These are phyloP conservation scores for Climacium dendroides DNA, from an alignment of 225 moss, liverwort and hornwort genomes.

Conservation along the genomic window DNA sequence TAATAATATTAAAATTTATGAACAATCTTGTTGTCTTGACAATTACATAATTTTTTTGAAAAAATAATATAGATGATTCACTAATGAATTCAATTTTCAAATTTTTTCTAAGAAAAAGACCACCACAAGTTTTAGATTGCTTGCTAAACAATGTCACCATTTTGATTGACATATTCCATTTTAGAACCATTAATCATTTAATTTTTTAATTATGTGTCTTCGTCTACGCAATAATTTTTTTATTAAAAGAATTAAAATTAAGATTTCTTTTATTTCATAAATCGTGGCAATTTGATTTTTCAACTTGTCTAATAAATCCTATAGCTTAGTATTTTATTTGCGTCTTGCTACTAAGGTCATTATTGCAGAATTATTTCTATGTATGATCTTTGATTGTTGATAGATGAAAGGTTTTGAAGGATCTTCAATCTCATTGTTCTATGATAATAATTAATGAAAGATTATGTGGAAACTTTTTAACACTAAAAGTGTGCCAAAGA, in stretches of 20 bases:
- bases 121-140: background rate
- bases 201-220: background rate
- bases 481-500: background rate
- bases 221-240: rapidly evolving
- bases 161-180: too few species aligned
- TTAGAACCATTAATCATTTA: background rate
- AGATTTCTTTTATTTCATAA: background rate
- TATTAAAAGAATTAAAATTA: background rate
- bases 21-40: background rate
- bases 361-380: background rate
- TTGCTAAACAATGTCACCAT: background rate
- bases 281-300: rapidly evolving
- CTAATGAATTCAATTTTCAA: rapidly evolving
- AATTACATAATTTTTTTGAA: background rate
- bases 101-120: too few species aligned
- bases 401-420: background rate
- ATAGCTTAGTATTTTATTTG: rapidly evolving
- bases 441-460: background rate
- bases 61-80: background rate
- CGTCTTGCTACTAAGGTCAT: rapidly evolving
- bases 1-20: background rate
- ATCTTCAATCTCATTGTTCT: background rate
- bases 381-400: background rate
- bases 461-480: background rate
- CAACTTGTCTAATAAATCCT: background rate